Percentiles rank a stretch among this genome's conserved stretches.
These are phyloP conservation scores for Metschnikowia picachoensis DNA, from an alignment of 805 yeast species.

Conservation along the genomic window DNA sequence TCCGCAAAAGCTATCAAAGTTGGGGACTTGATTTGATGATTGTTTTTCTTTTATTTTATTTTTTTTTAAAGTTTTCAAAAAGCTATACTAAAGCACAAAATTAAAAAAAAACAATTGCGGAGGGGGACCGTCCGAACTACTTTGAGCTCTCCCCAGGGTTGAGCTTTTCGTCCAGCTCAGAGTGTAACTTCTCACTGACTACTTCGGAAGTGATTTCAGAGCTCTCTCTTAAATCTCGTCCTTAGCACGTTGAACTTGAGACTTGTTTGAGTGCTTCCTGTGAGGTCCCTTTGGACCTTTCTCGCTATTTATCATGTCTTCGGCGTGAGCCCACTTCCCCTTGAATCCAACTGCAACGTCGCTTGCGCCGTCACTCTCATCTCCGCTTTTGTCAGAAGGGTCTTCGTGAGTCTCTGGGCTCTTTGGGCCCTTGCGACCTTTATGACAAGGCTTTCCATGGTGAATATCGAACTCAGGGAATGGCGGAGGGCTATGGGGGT, in stretches of 20 bases:
- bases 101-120: too few relatives aligned
- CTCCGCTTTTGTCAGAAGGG: background rate
- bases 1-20: too few relatives aligned
- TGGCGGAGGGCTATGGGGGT: slow-evolving; percentile 5
- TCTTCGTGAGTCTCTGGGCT: background rate
- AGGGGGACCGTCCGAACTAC: background rate
- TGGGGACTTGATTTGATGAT: too few relatives aligned
- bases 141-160: background rate
- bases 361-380: background rate
- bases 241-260: background rate
- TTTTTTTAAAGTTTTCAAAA: background rate
- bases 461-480: slow-evolving; percentile 1
- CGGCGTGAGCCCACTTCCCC: too few relatives aligned
- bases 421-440: background rate
- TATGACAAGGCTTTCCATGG: background rate
- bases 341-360: background rate
- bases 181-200: background rate
- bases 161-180: background rate
- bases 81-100: background rate
- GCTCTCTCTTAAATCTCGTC: background rate
- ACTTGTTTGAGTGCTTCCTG: background rate
- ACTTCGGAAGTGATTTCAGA: background rate
- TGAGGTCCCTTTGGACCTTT: background rate
- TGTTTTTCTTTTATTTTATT: background rate
- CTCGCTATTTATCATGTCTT: background rate